Base-by-base conservation (phyloP, 2,329 filamentous ascomycete species). In the Lizonia empirigonia region DNA sequence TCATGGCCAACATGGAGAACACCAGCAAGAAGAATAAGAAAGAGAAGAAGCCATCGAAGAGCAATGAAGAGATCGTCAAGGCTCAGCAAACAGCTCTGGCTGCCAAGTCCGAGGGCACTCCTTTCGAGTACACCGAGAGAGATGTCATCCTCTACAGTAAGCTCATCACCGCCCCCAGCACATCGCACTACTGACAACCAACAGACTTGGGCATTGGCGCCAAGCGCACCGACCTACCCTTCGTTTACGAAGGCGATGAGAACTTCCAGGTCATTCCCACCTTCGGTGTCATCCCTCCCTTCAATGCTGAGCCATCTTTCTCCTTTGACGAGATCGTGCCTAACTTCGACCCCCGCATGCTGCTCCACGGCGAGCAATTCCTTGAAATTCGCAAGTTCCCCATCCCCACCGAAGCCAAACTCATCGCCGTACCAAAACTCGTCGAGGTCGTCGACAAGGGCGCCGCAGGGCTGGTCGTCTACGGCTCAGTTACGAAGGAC, bases 271-370 rank as follows among this genome's bases (percentile, higher is more conserved):
- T 90, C 44, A 81, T 97, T 44, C 94, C 94, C 44, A 95, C 91
- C n/a, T 99, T 90, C 68, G 94, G 92, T 72, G 94, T 97, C 56
- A 87, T 99, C 65, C 94, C 94, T n/a, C 89, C 87, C 66, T 97
- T 97, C 79, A 88, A 88, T 41, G 87, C 91, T 54, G 82, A 89
- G 61, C 79, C 86, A 55, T 90, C 93, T 22, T 97, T 89, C 80
- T 85, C 81, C 74, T 82, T 94, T 66, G 84, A 86, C 69, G 85
- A 92, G 50, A 83, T 99, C 55, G 88, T 97, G 22, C 91, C 92
- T 73, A 96, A 97, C 82, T 99, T 97, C 81, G 91, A 85, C 29
- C 93, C 92, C 56, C 97, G 96, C 91, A 97, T 97, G 91, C 85
- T 99, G 41, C 88, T 99, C 19, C 94, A 99, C 78, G 94, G 94